Base-by-base conservation (phyloP, 305 asterid species). In the Stenogyne calaminthoides region DNA sequence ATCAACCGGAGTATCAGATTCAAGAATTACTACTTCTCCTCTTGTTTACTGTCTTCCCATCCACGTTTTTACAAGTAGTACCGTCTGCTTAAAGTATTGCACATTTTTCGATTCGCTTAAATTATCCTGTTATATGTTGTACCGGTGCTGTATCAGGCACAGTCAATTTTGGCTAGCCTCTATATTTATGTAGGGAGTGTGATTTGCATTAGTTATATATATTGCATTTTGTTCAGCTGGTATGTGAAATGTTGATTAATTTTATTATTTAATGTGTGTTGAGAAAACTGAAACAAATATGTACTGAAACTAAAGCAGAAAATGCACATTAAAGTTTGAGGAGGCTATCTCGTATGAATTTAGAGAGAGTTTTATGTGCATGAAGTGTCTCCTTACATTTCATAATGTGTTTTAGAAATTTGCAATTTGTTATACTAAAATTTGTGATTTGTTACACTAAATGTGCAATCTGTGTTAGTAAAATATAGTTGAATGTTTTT, bases 1-100 rank as follows among this genome's bases (percentile, higher is more conserved):
- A 64, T 83, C 72, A 89, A 91, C 73, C 90, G 92, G 3, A 88
- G 97, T 72, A 42, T 83, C 83, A 83, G 90, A 84, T 89, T 95
- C 79, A 78, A 88, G 69, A 80, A 63, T 75, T 91, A 82, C 70
- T 46, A 52, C 49, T n/a, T 40, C 46, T 25, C 29, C 29, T 5
- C 27, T 32, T 62, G 37, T 22, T 60, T 67, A 16, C 57, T 6
- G 8, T 60, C 18, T 57, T 22, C 12, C 52, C 12, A 5, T 57
- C 42, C 12, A 42, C 6, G 22, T 49, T 15, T 65, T 57, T 32
- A 9, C 62, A 19, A 5, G 10, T 10, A 39, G n/a, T n/a, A 62
- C 72, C 36, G 2, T 58, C 22, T 46, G 65, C 20, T 69, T 46
- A 42, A 12, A 56, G 70, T 51, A 0, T 4, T 62, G 58, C 59